A percentile compares a stretch with the other conserved stretches of the same genome.
Conservation (phyloP, 2,329 filamentous ascomycete species). For the Fusarium sp. region DNA sequence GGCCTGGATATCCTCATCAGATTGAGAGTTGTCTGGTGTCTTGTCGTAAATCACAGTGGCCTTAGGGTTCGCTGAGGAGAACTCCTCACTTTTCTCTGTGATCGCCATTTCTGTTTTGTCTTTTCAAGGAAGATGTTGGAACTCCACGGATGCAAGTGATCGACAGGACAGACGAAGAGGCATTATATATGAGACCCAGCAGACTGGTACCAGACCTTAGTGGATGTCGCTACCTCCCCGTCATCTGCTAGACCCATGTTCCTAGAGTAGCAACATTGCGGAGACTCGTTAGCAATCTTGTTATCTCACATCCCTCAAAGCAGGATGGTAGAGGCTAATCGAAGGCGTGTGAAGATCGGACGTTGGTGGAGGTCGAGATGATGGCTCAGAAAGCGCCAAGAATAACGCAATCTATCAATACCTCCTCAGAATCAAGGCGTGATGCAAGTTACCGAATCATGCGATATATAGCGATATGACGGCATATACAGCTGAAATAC, state of each 20-base stretch:
- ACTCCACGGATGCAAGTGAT: background rate
- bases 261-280: too few species aligned
- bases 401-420: background rate
- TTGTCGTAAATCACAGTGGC: background rate
- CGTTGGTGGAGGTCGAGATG: background rate
- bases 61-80: background rate
- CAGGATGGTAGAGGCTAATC: background rate
- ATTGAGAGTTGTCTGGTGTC: background rate
- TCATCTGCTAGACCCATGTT: too few species aligned
- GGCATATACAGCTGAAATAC: background rate
- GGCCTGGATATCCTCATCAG: constrained; percentile 15
- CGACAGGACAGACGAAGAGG: background rate
- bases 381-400: background rate
- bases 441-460: background rate
- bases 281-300: too few species aligned
- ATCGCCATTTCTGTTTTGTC: background rate
- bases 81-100: background rate
- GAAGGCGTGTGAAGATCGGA: background rate
- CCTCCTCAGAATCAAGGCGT: background rate
- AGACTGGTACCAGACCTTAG: background rate
- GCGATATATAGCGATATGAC: background rate
- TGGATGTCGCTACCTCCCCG: too few species aligned
- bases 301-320: too few species aligned
- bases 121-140: background rate
- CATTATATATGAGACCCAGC: background rate